Conservation (phyloP, 2,329 filamentous ascomycete genomes). For the Cordyceps militaris region DNA sequence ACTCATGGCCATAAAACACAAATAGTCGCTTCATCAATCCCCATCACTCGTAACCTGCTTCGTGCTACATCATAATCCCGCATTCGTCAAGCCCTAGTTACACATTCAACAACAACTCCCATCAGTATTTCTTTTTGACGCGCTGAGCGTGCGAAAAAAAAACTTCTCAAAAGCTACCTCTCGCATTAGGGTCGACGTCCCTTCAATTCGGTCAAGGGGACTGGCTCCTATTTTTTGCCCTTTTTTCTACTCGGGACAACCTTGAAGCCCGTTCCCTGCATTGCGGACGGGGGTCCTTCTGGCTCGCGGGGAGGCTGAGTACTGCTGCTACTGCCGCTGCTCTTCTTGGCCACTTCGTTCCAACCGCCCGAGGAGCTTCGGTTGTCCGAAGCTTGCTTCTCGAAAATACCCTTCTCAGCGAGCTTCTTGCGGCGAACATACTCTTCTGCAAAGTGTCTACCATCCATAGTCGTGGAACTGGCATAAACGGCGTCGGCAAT, state of each 20-base stretch:
- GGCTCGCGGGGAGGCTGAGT: conserved; percentile 31
- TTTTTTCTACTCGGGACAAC: conserved; percentile 92
- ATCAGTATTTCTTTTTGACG: not conserved
- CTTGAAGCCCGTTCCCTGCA: conserved; percentile 64
- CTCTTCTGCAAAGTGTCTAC: conserved; percentile 87
- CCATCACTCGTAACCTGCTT: not conserved
- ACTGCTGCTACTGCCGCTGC: conserved; percentile 35
- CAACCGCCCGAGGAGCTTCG: conserved; percentile 60
- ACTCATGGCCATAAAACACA: not conserved
- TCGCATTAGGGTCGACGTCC: conserved; percentile 12
- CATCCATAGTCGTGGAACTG: conserved; percentile 82
- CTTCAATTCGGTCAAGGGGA: conserved; percentile 14
- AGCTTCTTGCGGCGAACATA: conserved; percentile 89
- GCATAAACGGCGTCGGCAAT: conserved; percentile 88
- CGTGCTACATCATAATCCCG: not conserved
- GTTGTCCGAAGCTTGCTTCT: conserved; percentile 58
- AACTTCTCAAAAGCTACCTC: not conserved
- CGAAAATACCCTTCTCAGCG: conserved; percentile 83
- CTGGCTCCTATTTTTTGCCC: conserved; percentile 58
- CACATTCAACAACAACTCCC: not conserved
- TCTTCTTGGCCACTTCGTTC: conserved; percentile 97
- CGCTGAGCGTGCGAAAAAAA: not conserved
- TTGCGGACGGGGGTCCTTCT: conserved; percentile 29
- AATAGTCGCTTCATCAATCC: conserved; percentile 3
- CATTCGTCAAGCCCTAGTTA: no score